These are phyloP conservation scores for Epichloe baconii DNA, from an alignment of 2,329 filamentous ascomycete genomes.

Conservation along the genomic window DNA sequence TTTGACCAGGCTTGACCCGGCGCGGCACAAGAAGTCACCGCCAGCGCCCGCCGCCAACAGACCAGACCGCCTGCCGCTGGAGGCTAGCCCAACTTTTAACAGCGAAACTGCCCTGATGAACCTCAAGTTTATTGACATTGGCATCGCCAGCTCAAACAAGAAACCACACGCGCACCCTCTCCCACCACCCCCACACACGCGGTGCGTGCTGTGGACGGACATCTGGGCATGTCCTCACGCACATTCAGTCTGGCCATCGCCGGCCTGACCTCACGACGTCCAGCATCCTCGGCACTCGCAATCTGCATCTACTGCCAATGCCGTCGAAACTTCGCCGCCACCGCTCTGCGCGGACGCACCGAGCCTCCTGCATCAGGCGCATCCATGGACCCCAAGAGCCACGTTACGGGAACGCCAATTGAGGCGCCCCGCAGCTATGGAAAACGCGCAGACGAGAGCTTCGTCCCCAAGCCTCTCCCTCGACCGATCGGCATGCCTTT, in stretches of 20 bases:
- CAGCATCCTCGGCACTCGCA: slow-evolving; percentile 17
- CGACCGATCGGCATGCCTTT: slow-evolving; percentile 72
- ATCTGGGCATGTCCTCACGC: slow-evolving; percentile 18
- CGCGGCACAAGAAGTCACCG: too few species aligned
- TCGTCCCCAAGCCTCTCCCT: slow-evolving; percentile 44
- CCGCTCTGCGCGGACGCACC: slow-evolving; percentile 20
- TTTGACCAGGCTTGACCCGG: not conserved
- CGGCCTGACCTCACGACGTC: slow-evolving; percentile 9
- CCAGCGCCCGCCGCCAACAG: too few species aligned
- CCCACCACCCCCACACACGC: not conserved
- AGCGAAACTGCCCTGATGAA: not conserved
- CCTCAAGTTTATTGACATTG: not conserved
- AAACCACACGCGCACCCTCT: not conserved
- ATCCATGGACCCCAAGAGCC: slow-evolving; percentile 24
- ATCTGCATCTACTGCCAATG: slow-evolving; percentile 39
- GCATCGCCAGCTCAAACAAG: not conserved
- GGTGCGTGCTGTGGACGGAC: not conserved
- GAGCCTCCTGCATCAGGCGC: slow-evolving; percentile 24
- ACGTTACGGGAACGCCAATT: slow-evolving; percentile 33
- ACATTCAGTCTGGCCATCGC: slow-evolving; percentile 18
- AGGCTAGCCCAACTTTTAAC: not conserved
- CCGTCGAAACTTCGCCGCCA: slow-evolving; percentile 33
- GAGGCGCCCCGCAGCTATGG: slow-evolving; percentile 49
- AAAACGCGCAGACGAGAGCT: slow-evolving; percentile 35
- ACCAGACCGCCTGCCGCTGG: not conserved